A percentile compares a stretch with the other conserved stretches of the same genome.
Conservation (phyloP, 495 filamentous ascomycete genomes). For the Penicillium manginii region DNA sequence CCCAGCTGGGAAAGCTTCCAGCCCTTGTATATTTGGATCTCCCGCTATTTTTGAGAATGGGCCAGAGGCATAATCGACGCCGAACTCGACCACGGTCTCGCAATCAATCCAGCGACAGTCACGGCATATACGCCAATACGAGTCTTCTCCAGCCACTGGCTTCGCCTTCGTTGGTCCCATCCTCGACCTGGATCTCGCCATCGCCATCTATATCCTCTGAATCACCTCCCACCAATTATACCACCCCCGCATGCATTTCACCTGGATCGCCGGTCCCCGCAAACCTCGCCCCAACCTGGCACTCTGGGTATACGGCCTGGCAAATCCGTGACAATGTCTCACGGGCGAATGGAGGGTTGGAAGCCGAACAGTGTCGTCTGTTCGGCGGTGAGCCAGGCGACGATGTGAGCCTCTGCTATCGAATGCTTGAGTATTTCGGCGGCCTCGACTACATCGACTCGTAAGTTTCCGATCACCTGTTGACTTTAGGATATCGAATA, state of each 20-base stretch:
- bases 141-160: conserved; percentile 5
- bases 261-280: conserved; percentile 22
- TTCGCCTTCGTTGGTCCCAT: conserved; percentile 15
- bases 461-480: conserved; percentile 31
- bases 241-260: conserved; percentile 24
- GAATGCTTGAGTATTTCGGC: conserved; percentile 54
- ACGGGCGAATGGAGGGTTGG: conserved; percentile 31
- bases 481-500: conserved; percentile 2
- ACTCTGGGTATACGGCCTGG: conserved; percentile 45
- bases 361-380: conserved; percentile 46
- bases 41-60: conserved; percentile 37
- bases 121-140: conserved; percentile 6
- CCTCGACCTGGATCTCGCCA: conserved; percentile 19
- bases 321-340: conserved; percentile 36
- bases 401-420: conserved; percentile 48
- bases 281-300: conserved; percentile 47
- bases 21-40: conserved; percentile 1
- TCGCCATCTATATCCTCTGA: conserved; percentile 12
- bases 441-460: conserved; percentile 53
- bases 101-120: conserved; percentile 26
- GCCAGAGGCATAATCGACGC: conserved; percentile 54
- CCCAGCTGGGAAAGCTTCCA: conserved; percentile 10
- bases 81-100: conserved; percentile 49
- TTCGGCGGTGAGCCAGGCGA: conserved; percentile 54
- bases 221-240: conserved; percentile 9